Percentiles rank a stretch among this genome's conserved stretches.
These are phyloP conservation scores for Lagerstroemia speciosa DNA, from an alignment of 345 rosid genomes.

Conservation along the genomic window DNA sequence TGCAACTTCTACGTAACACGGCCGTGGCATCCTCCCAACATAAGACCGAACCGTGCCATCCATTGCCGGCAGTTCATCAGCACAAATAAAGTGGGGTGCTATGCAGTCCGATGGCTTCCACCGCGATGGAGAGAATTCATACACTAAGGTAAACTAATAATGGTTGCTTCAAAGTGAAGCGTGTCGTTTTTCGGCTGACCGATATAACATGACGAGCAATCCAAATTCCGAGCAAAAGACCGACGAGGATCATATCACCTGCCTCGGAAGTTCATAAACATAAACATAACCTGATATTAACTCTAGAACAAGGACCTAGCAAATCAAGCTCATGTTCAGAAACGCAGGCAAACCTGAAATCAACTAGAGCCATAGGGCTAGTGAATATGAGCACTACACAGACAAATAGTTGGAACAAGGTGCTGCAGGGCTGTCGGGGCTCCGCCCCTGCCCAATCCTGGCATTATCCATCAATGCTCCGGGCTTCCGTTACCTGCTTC, in stretches of 20 bases:
- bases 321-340: neutral
- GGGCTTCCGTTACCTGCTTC: constrained; percentile 19
- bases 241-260: neutral
- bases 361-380: neutral
- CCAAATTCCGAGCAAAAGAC: neutral
- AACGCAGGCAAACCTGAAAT: neutral
- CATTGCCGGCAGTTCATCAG: too few species aligned
- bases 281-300: neutral
- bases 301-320: neutral
- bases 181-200: neutral
- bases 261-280: neutral
- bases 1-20: too few species aligned
- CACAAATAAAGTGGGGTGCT: too few species aligned
- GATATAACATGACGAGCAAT: neutral
- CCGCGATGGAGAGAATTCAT: too few species aligned
- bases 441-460: too few species aligned
- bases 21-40: too few species aligned
- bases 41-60: too few species aligned
- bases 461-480: constrained; percentile 6
- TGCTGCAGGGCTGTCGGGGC: neutral
- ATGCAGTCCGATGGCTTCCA: too few species aligned
- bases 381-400: neutral
- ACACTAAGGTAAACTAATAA: too few species aligned
- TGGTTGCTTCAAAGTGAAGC: too few species aligned
- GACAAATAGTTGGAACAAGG: neutral